Base-by-base conservation (phyloP, 2,329 filamentous ascomycete species). In the Grosmannia clavigera region DNA sequence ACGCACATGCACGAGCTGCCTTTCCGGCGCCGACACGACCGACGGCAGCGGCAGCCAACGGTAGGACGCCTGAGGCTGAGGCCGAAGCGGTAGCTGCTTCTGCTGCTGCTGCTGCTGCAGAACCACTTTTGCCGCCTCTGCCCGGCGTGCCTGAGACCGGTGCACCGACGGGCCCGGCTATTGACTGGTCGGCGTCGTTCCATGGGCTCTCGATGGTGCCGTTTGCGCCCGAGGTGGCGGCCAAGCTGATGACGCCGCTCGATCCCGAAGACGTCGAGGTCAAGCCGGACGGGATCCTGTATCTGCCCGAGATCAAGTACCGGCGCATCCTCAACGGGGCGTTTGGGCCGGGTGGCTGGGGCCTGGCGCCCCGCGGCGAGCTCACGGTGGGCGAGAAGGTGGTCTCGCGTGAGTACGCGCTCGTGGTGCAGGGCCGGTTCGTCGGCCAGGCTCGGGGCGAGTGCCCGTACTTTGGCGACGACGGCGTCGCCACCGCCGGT, bases 241-340 rank as follows among this genome's bases (percentile, higher is more conserved):
- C 83, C 19, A 79, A 89, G 25, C 79, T 96, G 55, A 81, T 88
- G 63, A 77, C 81, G 60, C 84, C 85, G 1, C 71, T 95, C 14
- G 75, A 83, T 59, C 75, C 81, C 0, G 80, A 85, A 55, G 92
- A 97, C 73, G 85, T 99, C 60, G 94, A 99, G 77, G 87, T 99
- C 70, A 99, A 99, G 77, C 92, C 94, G 38, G 94, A 99, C 75
- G 94, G 94, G 40, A 92, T 99, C 66, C 78, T 97, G 62, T 99
- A 97, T 72, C 78, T 99, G 61, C 94, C 94, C 14, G 94, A 99
- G 79, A 97, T 99, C 78, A 96, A 97, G 76, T 99, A 99, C 75
- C 79, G 94, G 53, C 79, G 92, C 64, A 92, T 95, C 64, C 74
- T 99, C 67, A 96, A 97, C 72, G 78, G 80, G 68, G 90, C 91